Conservation (phyloP, 306 rosid genomes). For the Herpetospermum pedunculosum region DNA sequence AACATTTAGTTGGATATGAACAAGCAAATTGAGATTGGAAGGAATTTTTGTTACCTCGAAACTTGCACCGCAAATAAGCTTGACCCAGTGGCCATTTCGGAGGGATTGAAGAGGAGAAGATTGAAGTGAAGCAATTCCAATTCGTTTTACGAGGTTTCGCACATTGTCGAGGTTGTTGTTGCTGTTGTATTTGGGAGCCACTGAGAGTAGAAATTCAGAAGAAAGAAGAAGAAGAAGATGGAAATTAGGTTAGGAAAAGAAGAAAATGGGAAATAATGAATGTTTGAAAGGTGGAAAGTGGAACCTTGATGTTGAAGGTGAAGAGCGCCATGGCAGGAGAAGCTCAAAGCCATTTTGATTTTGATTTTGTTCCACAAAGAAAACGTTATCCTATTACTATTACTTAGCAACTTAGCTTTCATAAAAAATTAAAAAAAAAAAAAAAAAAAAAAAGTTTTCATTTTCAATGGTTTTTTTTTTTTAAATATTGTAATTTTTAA, state of each 20-base stretch:
- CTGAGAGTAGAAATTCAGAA: neutral
- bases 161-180: conserved; percentile 23
- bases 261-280: neutral
- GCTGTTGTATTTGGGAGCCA: neutral
- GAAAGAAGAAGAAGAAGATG: neutral
- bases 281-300: neutral
- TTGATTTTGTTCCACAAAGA: too few relatives aligned
- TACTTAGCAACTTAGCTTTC: too few relatives aligned
- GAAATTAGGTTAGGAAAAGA: neutral
- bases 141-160: conserved; percentile 21
- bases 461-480: too few relatives aligned
- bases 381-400: too few relatives aligned
- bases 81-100: conserved; percentile 46
- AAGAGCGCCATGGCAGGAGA: neutral
- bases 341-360: neutral
- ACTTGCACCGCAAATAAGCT: conserved; percentile 70
- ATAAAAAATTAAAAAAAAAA: too few relatives aligned
- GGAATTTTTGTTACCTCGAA: conserved; percentile 44
- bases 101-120: conserved; percentile 43
- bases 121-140: conserved; percentile 25
- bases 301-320: neutral
- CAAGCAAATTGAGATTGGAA: neutral
- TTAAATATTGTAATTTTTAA: too few relatives aligned
- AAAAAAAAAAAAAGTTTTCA: too few relatives aligned
- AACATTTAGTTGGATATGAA: neutral